phyloP scores from a whole-genome alignment of 139 green algal species.

The Chlorella vulgaris region DNA sequence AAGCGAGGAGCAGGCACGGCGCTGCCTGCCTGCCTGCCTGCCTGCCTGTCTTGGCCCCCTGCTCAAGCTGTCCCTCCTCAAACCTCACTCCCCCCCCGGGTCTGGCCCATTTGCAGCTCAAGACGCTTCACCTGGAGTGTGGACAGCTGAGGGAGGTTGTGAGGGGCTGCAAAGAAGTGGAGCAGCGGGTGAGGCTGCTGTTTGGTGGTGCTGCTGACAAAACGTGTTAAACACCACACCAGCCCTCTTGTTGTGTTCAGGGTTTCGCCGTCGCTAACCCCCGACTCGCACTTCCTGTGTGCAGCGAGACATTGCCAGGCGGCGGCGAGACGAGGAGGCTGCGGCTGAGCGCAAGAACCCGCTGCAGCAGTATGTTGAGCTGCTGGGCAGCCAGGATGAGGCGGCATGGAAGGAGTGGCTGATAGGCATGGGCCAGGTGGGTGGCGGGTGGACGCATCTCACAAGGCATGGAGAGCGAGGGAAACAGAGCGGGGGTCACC shows the following conservation, averaged over 20 bases:
- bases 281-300: neutral
- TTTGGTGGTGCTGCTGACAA: neutral
- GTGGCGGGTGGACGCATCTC: too few species aligned
- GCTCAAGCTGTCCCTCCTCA: too few species aligned
- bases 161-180: slow-evolving; percentile 4
- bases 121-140: neutral
- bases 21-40: too few species aligned
- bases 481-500: too few species aligned
- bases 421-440: slow-evolving; percentile 50
- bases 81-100: too few species aligned
- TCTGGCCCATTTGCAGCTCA: neutral
- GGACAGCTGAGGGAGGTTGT: slow-evolving; percentile 3
- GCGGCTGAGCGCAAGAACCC: slow-evolving; percentile 37
- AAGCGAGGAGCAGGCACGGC: slow-evolving; percentile 19
- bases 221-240: too few species aligned
- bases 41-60: too few species aligned
- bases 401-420: slow-evolving; percentile 43
- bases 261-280: too few species aligned
- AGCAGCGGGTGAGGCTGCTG: slow-evolving; percentile 6
- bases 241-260: too few species aligned
- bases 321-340: slow-evolving; percentile 32
- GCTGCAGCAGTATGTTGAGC: slow-evolving; percentile 53
- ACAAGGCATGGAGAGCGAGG: too few species aligned
- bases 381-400: slow-evolving; percentile 52
- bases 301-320: slow-evolving; percentile 15